Conservation (phyloP, 176 grass and related monocot genomes). For the Eremochloa ophiuroides region DNA sequence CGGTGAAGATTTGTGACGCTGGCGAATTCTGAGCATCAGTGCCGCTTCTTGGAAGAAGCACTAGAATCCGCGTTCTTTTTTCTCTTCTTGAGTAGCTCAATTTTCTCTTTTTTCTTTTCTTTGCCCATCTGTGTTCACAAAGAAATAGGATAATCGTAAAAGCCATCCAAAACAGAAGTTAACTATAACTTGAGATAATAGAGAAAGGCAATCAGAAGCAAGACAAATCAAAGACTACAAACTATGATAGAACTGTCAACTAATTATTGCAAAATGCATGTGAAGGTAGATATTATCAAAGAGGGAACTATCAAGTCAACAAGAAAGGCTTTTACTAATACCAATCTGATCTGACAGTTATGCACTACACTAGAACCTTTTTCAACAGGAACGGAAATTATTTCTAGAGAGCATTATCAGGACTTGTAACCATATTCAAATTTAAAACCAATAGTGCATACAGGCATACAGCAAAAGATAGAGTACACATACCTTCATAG, state of each 20-base stretch:
- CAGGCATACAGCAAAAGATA: background rate
- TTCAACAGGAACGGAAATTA: background rate
- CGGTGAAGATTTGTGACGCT: background rate
- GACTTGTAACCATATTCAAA: background rate
- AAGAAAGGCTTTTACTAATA: background rate
- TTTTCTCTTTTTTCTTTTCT: slow-evolving; percentile 40
- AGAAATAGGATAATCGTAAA: background rate
- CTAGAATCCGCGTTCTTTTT: slow-evolving; percentile 58
- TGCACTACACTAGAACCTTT: background rate
- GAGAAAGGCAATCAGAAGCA: background rate
- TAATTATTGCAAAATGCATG: background rate
- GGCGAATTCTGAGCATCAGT: background rate
- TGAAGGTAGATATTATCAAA: background rate
- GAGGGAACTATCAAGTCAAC: background rate
- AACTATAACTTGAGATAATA: slow-evolving; percentile 1
- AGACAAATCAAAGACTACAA: background rate
- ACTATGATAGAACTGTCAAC: background rate
- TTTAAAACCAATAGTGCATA: background rate
- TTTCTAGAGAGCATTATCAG: background rate
- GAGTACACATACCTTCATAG: slow-evolving; percentile 61
- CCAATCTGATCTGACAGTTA: background rate
- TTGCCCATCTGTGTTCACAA: slow-evolving; percentile 40
- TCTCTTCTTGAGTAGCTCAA: slow-evolving; percentile 60
- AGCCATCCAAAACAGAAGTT: background rate
- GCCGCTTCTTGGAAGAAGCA: slow-evolving; percentile 31